Conservation (phyloP, 192 early-diverging fungal genomes). For the Coemansia sp. region DNA sequence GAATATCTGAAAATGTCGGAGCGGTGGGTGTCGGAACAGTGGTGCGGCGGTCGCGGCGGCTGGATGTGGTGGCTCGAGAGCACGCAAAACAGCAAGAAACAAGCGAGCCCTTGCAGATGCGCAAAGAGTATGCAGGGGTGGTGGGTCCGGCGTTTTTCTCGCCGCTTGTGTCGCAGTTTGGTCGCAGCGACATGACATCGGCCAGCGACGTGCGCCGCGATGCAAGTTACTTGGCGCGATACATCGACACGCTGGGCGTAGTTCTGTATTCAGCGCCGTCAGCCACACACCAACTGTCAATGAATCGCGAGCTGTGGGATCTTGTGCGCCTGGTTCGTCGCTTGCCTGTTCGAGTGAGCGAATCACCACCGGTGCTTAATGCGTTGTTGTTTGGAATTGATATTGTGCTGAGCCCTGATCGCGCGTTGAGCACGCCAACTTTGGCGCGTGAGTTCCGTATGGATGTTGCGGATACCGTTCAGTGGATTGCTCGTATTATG, state of each 20-base stretch:
- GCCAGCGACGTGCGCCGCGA: constrained; percentile 31
- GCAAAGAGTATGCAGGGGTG: constrained; percentile 15
- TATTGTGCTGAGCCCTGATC: constrained; percentile 32
- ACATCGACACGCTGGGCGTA: constrained; percentile 40
- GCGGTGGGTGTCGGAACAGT: constrained; percentile 28
- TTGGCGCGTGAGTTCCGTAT: constrained; percentile 39
- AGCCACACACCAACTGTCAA: constrained; percentile 34
- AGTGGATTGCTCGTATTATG: constrained; percentile 28
- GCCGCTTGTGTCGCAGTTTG: constrained; percentile 46
- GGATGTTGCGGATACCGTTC: constrained; percentile 29
- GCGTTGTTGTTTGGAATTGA: constrained; percentile 49
- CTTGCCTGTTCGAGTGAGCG: constrained; percentile 6
- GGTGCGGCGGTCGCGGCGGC: constrained; percentile 33
- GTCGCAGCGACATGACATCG: constrained; percentile 30
- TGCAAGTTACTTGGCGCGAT: constrained; percentile 25
- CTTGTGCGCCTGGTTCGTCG: constrained; percentile 28
- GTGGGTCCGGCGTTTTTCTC: constrained; percentile 46
- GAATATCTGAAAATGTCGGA: neutral
- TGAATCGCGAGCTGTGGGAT: constrained; percentile 50
- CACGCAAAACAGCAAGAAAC: neutral
- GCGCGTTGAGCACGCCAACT: constrained; percentile 32
- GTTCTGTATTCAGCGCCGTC: constrained; percentile 33
- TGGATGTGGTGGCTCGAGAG: constrained; percentile 21
- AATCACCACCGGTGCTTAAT: constrained; percentile 37
- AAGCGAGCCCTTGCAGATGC: neutral